Evolutionary conservation across 345 rosid species (phyloP).

Genomic region (Diplotaxis tenuifolia): DNA sequence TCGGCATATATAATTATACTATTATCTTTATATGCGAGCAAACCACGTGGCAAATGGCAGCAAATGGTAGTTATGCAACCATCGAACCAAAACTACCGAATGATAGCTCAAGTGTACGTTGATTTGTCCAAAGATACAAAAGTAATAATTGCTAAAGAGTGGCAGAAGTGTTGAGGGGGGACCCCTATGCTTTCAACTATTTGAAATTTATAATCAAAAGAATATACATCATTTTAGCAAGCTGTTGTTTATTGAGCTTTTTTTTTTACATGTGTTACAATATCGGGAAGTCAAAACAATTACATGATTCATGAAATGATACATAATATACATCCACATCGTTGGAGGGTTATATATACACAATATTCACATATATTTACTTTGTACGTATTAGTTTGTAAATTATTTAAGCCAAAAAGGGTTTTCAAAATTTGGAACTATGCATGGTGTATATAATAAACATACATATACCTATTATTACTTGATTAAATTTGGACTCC

Average conservation of each 20-base stretch:
- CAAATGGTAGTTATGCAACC: conserved; percentile 13
- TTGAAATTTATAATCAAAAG: conserved; percentile 15
- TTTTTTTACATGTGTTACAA: conserved; percentile 28
- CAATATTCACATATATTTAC: not conserved
- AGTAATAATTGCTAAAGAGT: not conserved
- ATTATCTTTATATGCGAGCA: not conserved
- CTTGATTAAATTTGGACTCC: not conserved
- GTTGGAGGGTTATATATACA: not conserved
- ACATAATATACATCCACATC: not conserved
- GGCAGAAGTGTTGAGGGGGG: conserved; percentile 28
- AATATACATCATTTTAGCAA: not conserved
- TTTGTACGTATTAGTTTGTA: not conserved
- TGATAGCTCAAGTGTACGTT: conserved; percentile 9
- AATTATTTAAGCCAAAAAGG: not conserved
- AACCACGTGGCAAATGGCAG: conserved; percentile 27
- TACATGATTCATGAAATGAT: not conserved
- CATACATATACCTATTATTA: not conserved
- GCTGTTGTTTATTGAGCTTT: conserved; percentile 3
- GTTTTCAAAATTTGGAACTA: not conserved
- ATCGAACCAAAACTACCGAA: conserved; percentile 18
- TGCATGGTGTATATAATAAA: not conserved
- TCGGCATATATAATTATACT: not conserved
- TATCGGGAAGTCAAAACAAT: conserved; percentile 18
- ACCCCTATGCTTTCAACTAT: conserved; percentile 23
- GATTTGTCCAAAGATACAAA: conserved; percentile 3